These are phyloP conservation scores for Colletotrichum liriopes DNA, from an alignment of 2,329 filamentous ascomycete species.

Conservation along the genomic window DNA sequence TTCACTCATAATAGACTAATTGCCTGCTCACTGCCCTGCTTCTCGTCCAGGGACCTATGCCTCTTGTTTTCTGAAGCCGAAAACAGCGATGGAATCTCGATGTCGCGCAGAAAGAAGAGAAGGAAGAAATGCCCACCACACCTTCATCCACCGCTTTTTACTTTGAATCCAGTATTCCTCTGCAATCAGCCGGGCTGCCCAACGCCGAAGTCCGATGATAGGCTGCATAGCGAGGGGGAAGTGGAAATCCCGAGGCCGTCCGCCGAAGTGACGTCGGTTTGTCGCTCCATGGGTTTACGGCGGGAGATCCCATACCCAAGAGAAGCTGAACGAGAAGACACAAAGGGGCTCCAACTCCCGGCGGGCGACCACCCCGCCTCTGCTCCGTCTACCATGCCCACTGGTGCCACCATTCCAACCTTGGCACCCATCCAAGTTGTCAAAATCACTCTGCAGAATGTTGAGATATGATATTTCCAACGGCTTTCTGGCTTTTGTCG, in stretches of 20 bases:
- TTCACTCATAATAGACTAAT: background rate
- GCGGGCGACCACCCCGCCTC: background rate
- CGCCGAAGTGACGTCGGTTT: slow-evolving; percentile 31
- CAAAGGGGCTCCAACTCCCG: background rate
- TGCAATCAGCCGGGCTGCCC: slow-evolving; percentile 9
- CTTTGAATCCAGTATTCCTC: background rate
- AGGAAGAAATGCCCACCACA: background rate
- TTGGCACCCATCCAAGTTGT: slow-evolving; percentile 27
- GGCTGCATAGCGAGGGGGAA: slow-evolving; percentile 5
- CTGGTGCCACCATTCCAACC: background rate
- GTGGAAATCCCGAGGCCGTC: background rate
- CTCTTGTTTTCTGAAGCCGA: background rate
- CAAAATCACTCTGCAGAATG: slow-evolving; percentile 25
- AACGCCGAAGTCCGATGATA: slow-evolving; percentile 11
- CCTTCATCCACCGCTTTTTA: slow-evolving; percentile 23
- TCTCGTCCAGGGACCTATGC: background rate
- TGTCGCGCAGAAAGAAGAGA: background rate
- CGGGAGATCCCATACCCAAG: background rate
- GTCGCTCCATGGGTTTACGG: background rate
- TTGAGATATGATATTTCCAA: slow-evolving; percentile 35
- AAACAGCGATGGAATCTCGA: slow-evolving; percentile 21
- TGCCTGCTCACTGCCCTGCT: background rate
- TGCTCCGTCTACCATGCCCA: background rate
- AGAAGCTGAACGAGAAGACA: slow-evolving; percentile 8
- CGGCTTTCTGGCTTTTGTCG: background rate